A percentile compares a stretch with the other conserved stretches of the same genome.
These are phyloP conservation scores for Saccharomyces kudriavzevii DNA, from an alignment of 805 yeast genomes.

Conservation along the genomic window DNA sequence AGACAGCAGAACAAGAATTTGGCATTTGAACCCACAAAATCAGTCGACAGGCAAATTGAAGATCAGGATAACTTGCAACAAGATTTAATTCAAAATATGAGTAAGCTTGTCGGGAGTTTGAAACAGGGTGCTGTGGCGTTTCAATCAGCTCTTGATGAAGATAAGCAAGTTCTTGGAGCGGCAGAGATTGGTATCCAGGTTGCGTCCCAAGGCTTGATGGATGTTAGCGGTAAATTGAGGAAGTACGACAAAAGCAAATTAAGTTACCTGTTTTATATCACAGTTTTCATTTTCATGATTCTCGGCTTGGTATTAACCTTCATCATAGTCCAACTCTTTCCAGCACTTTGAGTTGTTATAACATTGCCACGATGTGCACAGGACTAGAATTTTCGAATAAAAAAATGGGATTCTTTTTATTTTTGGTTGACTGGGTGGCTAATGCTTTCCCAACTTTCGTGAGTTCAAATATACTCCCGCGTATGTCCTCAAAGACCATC, in stretches of 20 bases:
- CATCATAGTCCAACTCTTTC: slow-evolving; percentile 32
- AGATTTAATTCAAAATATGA: slow-evolving; percentile 33
- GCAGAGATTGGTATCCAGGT: slow-evolving; percentile 36
- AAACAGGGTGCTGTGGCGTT: slow-evolving; percentile 36
- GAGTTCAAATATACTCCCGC: no score
- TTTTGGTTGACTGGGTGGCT: no score
- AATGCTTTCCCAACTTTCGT: no score
- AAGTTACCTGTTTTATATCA: slow-evolving; percentile 25
- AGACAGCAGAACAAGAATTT: slow-evolving; percentile 5
- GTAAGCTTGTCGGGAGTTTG: slow-evolving; percentile 31
- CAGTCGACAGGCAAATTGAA: slow-evolving; percentile 31
- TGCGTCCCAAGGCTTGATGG: slow-evolving; percentile 31
- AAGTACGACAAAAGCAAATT: slow-evolving; percentile 27
- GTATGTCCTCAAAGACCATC: neutral
- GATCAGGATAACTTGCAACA: slow-evolving; percentile 33
- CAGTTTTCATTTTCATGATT: slow-evolving; percentile 21
- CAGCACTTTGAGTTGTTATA: slow-evolving; percentile 28
- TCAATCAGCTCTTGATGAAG: slow-evolving; percentile 33
- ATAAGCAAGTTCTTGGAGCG: slow-evolving; percentile 32
- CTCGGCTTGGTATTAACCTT: slow-evolving; percentile 30
- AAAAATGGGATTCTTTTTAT: no score
- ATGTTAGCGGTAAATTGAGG: slow-evolving; percentile 26
- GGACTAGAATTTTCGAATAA: neutral
- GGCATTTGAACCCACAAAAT: slow-evolving; percentile 1
- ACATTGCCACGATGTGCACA: neutral